Base-by-base conservation (phyloP, 2,329 filamentous ascomycete species). In the Emmonsiellopsis sp. region DNA sequence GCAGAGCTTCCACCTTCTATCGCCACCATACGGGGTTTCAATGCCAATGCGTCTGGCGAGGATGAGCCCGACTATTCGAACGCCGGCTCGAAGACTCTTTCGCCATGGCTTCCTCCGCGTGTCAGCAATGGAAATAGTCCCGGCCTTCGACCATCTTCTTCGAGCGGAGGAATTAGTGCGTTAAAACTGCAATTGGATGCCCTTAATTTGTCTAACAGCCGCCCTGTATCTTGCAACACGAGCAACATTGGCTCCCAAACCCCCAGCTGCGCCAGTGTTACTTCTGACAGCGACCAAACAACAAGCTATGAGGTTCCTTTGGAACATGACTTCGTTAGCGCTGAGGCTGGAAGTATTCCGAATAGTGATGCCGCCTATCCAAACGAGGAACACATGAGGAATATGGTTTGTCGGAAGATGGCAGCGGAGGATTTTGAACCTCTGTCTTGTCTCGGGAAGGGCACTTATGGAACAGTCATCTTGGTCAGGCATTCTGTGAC, bases 391-490 rank as follows among this genome's bases (percentile, higher is more conserved):
- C 69, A 82, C 53, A 70, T 79, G 61, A 77, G 63, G 67, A 76
- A 71, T 58, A 68, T 77, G 37, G 62, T 81, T 43, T 74, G 75
- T 57, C 83, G 87, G 59, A 97, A 98, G 75, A 96, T 97, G 86
- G 86, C 85, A 7, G 85, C 90, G 1, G 82, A 85, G 9, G 93
- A 98, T 68, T 98, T 98, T 67, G 86, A 95, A 64, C 83, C 87
- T 9, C 75, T 98, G 50, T 87, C 89, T 49, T 97, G 92, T 69
- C 84, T 98, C 20, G 94, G 94, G 54, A 97, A 97, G 68, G 93
- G 93, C 48, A 90, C 93, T 11, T 98, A 93, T 67, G 93, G 93
- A 37, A 98, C 92, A 0, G 94, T 98, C 9, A 76, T 95, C 45
- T 79, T 98, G 31, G 94, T 98, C 57, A 93, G 91, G 73, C 92